Evolutionary conservation across 768 basidiomycete species (phyloP).

Genomic region (Gloeophyllum trabeum): DNA sequence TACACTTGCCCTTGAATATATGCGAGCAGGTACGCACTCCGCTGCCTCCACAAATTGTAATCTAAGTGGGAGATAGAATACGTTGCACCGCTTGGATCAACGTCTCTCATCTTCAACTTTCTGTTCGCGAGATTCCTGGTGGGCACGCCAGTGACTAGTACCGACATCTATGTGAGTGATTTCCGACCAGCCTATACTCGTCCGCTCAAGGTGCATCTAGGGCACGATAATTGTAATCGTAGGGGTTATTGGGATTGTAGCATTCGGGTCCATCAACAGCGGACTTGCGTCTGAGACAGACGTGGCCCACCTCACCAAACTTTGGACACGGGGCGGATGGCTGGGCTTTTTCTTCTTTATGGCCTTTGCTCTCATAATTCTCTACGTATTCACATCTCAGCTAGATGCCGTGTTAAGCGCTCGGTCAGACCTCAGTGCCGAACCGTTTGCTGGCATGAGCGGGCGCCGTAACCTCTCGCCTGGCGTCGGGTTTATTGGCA

Average conservation of each 20-base stretch:
- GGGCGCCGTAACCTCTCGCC: conserved; percentile 10
- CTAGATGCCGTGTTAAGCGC: conserved; percentile 66
- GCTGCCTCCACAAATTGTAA: conserved; percentile 7
- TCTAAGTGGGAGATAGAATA: too few relatives aligned
- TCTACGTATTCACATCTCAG: conserved; percentile 58
- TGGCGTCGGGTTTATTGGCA: conserved; percentile 16
- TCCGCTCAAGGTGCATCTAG: conserved; percentile 20
- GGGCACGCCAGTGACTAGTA: conserved; percentile 74
- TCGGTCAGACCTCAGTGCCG: conserved; percentile 56
- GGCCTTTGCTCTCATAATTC: conserved; percentile 49
- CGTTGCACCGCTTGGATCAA: conserved; percentile 90
- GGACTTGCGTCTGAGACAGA: conserved; percentile 68
- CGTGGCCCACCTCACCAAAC: conserved; percentile 61
- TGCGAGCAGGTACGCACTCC: conserved; percentile 60
- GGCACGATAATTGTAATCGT: conserved; percentile 76
- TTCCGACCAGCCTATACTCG: background rate
- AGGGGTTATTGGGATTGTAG: conserved; percentile 82
- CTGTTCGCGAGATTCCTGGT: conserved; percentile 86
- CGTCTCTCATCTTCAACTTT: conserved; percentile 93
- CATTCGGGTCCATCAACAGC: conserved; percentile 75
- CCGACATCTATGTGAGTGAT: conserved; percentile 64
- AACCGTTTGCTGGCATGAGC: conserved; percentile 35
- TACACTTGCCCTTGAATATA: conserved; percentile 78
- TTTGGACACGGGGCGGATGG: conserved; percentile 87
- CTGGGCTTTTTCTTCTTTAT: conserved; percentile 84